A percentile compares a stretch with the other conserved stretches of the same genome.
Evolutionary conservation across 108 stramenopile species (phyloP).

Genomic region (Cyclotella distinguenda): DNA sequence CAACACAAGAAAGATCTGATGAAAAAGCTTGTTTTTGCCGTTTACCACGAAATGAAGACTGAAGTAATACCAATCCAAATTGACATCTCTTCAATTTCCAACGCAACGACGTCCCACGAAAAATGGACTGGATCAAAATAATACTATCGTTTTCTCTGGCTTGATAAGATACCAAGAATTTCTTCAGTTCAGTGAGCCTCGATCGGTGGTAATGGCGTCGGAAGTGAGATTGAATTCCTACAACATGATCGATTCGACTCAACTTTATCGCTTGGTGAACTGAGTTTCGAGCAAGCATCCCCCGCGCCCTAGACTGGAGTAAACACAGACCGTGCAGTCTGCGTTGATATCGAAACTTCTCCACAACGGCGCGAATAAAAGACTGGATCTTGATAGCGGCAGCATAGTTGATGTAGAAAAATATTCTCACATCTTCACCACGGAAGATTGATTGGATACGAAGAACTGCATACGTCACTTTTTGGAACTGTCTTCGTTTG

Average conservation of each 20-base stretch:
- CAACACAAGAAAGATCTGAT: neutral
- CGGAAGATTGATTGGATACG: neutral
- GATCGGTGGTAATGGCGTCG: constrained; percentile 1
- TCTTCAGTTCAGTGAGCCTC: neutral
- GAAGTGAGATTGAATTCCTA: constrained; percentile 3
- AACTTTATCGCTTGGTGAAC: neutral
- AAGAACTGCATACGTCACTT: neutral
- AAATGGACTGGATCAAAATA: constrained; percentile 6
- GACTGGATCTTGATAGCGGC: constrained; percentile 24
- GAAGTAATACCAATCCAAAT: neutral
- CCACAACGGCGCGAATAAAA: neutral
- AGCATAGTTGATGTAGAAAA: constrained; percentile 7
- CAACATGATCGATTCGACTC: neutral
- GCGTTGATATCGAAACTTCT: neutral
- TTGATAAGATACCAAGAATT: neutral
- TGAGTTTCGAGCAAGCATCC: neutral
- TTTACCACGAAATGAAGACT: neutral
- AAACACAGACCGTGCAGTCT: neutral
- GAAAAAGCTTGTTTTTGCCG: neutral
- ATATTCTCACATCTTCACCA: neutral
- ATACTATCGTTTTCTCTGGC: neutral
- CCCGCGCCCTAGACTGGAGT: constrained; percentile 1
- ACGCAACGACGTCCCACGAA: neutral
- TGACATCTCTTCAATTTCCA: neutral
- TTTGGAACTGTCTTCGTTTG: neutral